Base-by-base conservation (phyloP, 306 rosid genomes). In the Cicer bijugum region DNA sequence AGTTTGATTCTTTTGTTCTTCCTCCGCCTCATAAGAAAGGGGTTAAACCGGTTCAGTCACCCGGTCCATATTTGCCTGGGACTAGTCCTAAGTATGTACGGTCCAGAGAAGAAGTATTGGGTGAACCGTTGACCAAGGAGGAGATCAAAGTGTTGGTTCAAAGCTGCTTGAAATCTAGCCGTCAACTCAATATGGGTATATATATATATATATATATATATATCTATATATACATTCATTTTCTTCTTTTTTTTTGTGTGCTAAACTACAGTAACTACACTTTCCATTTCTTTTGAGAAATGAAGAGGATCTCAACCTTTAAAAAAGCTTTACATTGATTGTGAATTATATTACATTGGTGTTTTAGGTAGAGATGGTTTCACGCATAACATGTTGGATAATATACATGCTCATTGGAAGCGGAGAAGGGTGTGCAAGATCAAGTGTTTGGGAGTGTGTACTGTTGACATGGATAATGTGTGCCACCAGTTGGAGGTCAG, bases 351-450 rank as follows among this genome's bases (percentile, higher is more conserved):
- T 23, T 23, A 23, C 19, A 17, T 69, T 71, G 79, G 61, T 37
- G 47, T 44, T 70, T 48, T 84, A 94, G 99, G 99, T 76, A 91
- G 97, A 81, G 99, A 94, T 88, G 99, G 99, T 51, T 90, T 94
- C 79, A 94, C 94, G 1, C 97, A 94, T 77, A 94, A 94, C 81
- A 94, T 94, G 96, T 82, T 94, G 99, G 99, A 94, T 76, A 94
- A 94, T 77, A 94, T 94, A 62, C 96, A 94, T 78, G 95, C 97
- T 79, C 99, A 78, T 65, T 92, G 98, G 98, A 92, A 92, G 87
- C 88, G 97, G 57, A 80, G 91, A 66, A 88, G 99, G 81, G 97
- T 89, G 16, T 94, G 97, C 86, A 94, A 91, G 86, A 87, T 91
- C 16, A 94, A 80, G 79, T 94, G 99, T 84, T 84, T 81, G 81